Conservation (phyloP, 805 yeast genomes). For the Saccharomycopsis malanga region DNA sequence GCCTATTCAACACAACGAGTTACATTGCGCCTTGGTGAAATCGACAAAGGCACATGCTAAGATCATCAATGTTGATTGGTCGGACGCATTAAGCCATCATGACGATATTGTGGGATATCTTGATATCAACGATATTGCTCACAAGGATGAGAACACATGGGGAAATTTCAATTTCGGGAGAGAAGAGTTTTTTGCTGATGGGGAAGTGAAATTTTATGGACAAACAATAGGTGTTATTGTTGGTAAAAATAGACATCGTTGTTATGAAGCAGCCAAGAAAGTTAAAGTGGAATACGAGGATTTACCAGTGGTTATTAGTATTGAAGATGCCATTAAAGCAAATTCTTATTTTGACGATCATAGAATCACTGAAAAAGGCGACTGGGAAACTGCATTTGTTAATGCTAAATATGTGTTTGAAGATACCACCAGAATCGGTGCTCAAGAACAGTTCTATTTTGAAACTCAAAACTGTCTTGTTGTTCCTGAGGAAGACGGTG, state of each 20-base stretch:
- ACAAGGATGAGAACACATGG: constrained; percentile 34
- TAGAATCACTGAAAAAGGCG: constrained; percentile 34
- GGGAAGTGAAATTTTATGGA: constrained; percentile 35
- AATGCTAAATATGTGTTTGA: constrained; percentile 31
- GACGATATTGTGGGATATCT: constrained; percentile 39
- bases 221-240: constrained; percentile 39
- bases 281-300: constrained; percentile 40
- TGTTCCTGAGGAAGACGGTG: constrained; percentile 42
- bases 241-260: constrained; percentile 34
- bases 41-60: constrained; percentile 39
- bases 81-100: constrained; percentile 31
- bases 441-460: constrained; percentile 44
- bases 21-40: constrained; percentile 38
- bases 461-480: constrained; percentile 40
- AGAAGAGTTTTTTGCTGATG: constrained; percentile 39
- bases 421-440: constrained; percentile 36
- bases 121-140: constrained; percentile 35
- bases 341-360: constrained; percentile 34
- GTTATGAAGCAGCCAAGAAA: constrained; percentile 35
- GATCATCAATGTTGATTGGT: constrained; percentile 34
- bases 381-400: constrained; percentile 33
- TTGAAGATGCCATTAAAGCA: constrained; percentile 39
- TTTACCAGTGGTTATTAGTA: constrained; percentile 31
- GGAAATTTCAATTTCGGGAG: constrained; percentile 37
- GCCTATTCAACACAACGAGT: constrained; percentile 36